Conservation (phyloP, 345 rosid species). For the Pistacia vera region DNA sequence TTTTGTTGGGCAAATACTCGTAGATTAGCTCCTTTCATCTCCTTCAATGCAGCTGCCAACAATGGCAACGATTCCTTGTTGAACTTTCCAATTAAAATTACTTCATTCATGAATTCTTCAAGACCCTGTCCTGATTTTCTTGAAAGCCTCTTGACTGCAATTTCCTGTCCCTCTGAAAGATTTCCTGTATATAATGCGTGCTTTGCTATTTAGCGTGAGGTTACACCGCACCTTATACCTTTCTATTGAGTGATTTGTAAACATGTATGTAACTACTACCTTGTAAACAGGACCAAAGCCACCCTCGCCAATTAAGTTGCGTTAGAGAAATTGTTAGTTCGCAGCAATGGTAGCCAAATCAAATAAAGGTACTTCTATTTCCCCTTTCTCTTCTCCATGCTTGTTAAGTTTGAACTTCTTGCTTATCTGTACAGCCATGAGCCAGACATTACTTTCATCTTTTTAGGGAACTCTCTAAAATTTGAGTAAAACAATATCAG, state of each 20-base stretch:
- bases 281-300: conserved; percentile 48
- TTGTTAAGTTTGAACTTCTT: background rate
- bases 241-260: background rate
- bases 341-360: conserved; percentile 27
- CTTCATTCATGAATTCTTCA: no score
- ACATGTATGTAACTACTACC: background rate
- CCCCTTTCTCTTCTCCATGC: background rate
- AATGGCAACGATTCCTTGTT: no score
- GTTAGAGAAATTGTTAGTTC: conserved; percentile 34
- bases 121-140: no score
- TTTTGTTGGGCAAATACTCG: conserved; percentile 37
- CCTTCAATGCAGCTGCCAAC: no score
- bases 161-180: no score
- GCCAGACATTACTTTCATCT: no score
- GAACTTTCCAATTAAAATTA: no score
- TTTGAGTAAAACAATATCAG: no score
- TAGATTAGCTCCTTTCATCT: background rate
- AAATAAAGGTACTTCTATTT: conserved; percentile 29
- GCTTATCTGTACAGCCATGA: no score
- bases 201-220: background rate
- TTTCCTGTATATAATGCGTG: no score
- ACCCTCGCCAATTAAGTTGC: conserved; percentile 40
- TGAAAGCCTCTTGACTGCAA: no score
- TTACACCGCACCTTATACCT: background rate
- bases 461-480: background rate